Base-by-base conservation (phyloP, 345 rosid genomes). In the Pugionium cornutum region DNA sequence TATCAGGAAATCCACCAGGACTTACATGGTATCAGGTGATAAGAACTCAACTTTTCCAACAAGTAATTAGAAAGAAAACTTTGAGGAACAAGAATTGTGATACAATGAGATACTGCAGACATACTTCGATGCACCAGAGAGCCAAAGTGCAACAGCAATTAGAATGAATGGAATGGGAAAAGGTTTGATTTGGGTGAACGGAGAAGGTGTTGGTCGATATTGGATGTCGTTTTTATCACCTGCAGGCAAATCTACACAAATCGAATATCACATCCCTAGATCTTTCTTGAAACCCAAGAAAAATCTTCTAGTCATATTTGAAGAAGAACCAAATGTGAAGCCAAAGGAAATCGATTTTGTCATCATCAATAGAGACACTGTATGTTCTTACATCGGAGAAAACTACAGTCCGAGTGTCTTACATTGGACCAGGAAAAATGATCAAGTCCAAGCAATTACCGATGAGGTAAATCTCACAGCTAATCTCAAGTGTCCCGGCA, bases 171-270 rank as follows among this genome's bases (percentile, higher is more conserved):
- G 83, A 2, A 86, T 94, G 97, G 79, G 80, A 0, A 90, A 94
- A 73, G 96, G 99, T 34, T 77, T 88, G 86, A 73, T 86, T 47
- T 94, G 96, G 96, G 73, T 94, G 39, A 94, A 94, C 18, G 96
- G 99, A 6, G 67, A 75, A 58, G 83, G 81, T 80, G 83, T 94
- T 28, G 97, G 99, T 41, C 80, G 97, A 5, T 82, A 86, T 62
- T 94, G 99, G 99, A 69, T 78, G 79, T 80, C 87, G 25, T 90
- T 67, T 71, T 47, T 86, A 29, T 86, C 97, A 32, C 91, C 99
- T 26, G 85, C 86, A 33, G 77, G 73, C 2, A 53, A 71, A 28
- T 83, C 99, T 7, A 68, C 96, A 25, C 99, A 94, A 74, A 32
- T 72, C 7, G 97, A 86, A 81, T 92, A 88, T 71, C 98, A 89